Base-by-base conservation (phyloP, 768 basidiomycete genomes). In the Boletus subcaerulescens region DNA sequence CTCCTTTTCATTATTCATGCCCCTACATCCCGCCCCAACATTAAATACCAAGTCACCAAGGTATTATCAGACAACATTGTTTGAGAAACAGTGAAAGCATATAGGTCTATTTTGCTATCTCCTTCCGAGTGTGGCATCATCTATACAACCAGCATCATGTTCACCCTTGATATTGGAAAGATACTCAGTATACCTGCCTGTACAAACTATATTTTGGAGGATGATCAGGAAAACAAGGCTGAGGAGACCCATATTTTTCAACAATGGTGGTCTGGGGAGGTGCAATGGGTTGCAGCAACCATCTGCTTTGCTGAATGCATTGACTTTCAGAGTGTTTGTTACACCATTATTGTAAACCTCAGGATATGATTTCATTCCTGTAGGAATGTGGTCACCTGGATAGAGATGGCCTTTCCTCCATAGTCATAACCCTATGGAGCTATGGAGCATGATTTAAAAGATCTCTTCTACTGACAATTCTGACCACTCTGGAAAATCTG, bases 41-140 rank as follows among this genome's bases (percentile, higher is more conserved):
- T 62, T 2, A 9, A 15, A 9, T 62, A 62, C 22, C 8, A 11
- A 0, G 40, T 36, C 20, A 0, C 44, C 20, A 6, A 3, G 3
- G 40, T 40, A 0, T 0, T 15, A 0, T 0, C 17, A 0, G 5
- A 31, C 0, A 6, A 38, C 0, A 0, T 48, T 5, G 0, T 36
- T 2, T 3, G 40, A n/a, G 39, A 57, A n/a, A 58, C 53, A 1
- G 9, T 47, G 0, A 35, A 55, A 0, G 10, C 35, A 0, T 58
- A 51, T 14, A 9, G 31, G 1, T 26, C 33, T 0, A 5, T 51
- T 8, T 4, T 3, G 3, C 10, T 40, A 6, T 3, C 9, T 7
- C 11, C 17, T 2, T 11, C 5, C 0, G 33, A 62, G 1, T 20
- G 49, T 0, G 60, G 52, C 0, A 31, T 62, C 0, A 57, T 62